Conservation (phyloP, 768 basidiomycete species). For the Mycena rebaudengoi region DNA sequence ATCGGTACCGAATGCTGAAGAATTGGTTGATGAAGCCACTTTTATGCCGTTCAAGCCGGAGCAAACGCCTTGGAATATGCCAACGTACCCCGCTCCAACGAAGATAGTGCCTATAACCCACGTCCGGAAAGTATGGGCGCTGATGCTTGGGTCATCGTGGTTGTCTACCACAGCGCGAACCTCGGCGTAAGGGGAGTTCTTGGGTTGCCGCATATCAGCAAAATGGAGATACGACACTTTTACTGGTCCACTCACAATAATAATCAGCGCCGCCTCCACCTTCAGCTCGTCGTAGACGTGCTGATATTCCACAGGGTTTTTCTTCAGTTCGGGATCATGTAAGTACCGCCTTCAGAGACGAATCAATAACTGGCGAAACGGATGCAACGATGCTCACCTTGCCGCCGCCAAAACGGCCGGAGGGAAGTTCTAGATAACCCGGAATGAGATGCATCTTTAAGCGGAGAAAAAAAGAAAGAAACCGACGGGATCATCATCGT, state of each 20-base stretch:
- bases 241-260: constrained; percentile 20
- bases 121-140: constrained; percentile 61
- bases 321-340: constrained; percentile 22
- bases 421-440: constrained; percentile 14
- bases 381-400: background rate
- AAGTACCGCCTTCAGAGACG: constrained; percentile 22
- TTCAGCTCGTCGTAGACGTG: constrained; percentile 33
- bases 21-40: constrained; percentile 41
- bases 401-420: constrained; percentile 1
- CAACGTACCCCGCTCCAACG: constrained; percentile 18
- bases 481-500: constrained; percentile 22
- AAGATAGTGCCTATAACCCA: constrained; percentile 42
- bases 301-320: constrained; percentile 23
- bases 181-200: constrained; percentile 67
- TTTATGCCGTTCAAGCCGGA: no score
- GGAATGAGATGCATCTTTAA: background rate
- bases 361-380: background rate
- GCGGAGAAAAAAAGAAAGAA: no score
- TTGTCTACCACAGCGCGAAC: constrained; percentile 69
- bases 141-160: constrained; percentile 61
- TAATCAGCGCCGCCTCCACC: constrained; percentile 38
- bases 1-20: constrained; percentile 36
- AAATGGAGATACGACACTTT: background rate
- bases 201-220: background rate
- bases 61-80: no score